Conservation (phyloP, 78 protist genomes). For the Polysphondylium violaceum region DNA sequence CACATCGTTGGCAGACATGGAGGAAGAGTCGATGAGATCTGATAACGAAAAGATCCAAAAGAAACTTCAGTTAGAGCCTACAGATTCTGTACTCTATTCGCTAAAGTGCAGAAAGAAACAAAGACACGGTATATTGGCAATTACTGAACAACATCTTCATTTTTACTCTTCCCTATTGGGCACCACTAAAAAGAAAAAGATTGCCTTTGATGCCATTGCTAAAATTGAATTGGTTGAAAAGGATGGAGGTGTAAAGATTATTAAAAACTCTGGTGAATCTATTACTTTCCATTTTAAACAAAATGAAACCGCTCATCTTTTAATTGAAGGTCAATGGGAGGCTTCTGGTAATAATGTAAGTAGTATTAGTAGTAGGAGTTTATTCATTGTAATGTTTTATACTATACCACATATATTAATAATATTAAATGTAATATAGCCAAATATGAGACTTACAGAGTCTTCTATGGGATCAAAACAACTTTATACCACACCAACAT, state of each 20-base stretch:
- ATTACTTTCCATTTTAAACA: conserved; percentile 20
- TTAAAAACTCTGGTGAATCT: not conserved
- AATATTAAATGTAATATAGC: too few relatives aligned
- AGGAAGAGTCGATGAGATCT: too few relatives aligned
- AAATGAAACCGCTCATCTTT: conserved; percentile 9
- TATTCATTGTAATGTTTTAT: not conserved
- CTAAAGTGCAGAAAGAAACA: conserved; percentile 18
- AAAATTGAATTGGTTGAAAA: conserved; percentile 12
- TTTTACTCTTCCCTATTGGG: conserved; percentile 1
- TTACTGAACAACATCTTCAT: conserved; percentile 35
- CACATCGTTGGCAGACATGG: too few relatives aligned
- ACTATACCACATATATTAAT: conserved; percentile 6
- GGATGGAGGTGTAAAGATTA: not conserved
- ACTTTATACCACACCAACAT: too few relatives aligned
- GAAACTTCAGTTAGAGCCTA: conserved; percentile 4
- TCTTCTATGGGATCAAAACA: too few relatives aligned
- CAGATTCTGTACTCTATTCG: not conserved
- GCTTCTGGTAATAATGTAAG: conserved; percentile 3
- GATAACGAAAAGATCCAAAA: conserved; percentile 27
- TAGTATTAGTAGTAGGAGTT: too few relatives aligned
- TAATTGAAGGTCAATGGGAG: conserved; percentile 58
- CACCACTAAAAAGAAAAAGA: not conserved
- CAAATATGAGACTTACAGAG: too few relatives aligned
- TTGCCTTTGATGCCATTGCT: conserved; percentile 1
- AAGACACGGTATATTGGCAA: not conserved